phyloP scores from a whole-genome alignment of 2,329 filamentous ascomycete genomes.

The Cercospora sp. region DNA sequence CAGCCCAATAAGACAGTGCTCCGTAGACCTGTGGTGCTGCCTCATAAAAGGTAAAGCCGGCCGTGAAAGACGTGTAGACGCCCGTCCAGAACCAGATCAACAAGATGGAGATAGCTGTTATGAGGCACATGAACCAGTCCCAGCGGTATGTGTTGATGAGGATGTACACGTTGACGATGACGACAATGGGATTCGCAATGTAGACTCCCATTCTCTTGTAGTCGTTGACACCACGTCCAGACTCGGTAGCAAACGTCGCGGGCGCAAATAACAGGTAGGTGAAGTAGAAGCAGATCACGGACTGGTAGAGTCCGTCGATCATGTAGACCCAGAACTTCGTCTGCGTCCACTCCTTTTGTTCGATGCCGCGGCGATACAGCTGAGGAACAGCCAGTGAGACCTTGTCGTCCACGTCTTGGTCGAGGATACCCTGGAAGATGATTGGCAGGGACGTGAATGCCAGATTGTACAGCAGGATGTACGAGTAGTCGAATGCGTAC shows the following conservation, averaged over 20 bases:
- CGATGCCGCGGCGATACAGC: conserved; percentile 91
- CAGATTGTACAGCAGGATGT: conserved; percentile 94
- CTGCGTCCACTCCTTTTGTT: conserved; percentile 95
- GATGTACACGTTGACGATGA: conserved; percentile 92
- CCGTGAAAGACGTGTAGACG: conserved; percentile 68
- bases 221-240: conserved; percentile 75
- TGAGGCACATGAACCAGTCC: conserved; percentile 92
- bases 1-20: conserved; percentile 82
- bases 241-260: conserved; percentile 68
- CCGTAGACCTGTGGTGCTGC: conserved; percentile 77
- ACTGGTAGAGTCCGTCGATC: conserved; percentile 92
- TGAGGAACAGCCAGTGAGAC: conserved; percentile 94
- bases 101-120: conserved; percentile 78
- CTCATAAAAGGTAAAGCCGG: conserved; percentile 69
- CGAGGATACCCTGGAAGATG: conserved; percentile 92
- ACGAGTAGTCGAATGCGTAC: conserved; percentile 96
- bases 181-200: conserved; percentile 77
- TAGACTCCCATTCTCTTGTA: conserved; percentile 83
- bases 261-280: conserved; percentile 76
- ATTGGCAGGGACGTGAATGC: conserved; percentile 95
- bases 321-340: conserved; percentile 97
- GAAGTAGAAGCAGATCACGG: conserved; percentile 88
- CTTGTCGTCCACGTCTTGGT: conserved; percentile 93
- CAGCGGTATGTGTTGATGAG: conserved; percentile 95
- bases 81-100: conserved; percentile 97